These are phyloP conservation scores for Rhizophagus prolifer DNA, from an alignment of 192 early-diverging fungal genomes.

Conservation along the genomic window DNA sequence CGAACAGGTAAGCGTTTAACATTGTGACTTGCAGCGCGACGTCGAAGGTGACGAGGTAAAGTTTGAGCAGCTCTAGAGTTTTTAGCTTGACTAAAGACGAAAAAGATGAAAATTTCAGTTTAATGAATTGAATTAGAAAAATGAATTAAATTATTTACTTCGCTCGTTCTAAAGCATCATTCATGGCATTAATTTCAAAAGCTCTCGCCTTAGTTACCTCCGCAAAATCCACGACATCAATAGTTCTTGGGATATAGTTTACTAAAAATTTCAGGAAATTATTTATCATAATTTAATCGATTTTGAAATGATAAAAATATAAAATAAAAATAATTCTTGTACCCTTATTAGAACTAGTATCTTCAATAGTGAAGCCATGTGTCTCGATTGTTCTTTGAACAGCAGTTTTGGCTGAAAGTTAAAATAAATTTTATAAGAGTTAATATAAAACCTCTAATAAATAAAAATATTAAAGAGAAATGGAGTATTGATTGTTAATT, in stretches of 20 bases:
- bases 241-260: conserved; percentile 34
- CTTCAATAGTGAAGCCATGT: not conserved
- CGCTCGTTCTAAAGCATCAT: conserved; percentile 68
- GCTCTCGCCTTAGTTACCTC: conserved; percentile 64
- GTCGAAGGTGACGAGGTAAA: conserved; percentile 84
- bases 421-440: too few relatives aligned
- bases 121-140: not conserved
- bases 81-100: conserved; percentile 38
- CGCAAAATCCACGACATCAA: conserved; percentile 62
- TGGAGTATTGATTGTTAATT: not conserved
- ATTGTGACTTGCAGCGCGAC: conserved; percentile 95
- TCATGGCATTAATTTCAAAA: conserved; percentile 85
- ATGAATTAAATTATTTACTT: conserved; percentile 40
- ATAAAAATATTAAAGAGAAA: too few relatives aligned
- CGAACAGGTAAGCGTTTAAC: conserved; percentile 86
- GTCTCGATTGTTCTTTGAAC: conserved; percentile 3
- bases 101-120: not conserved
- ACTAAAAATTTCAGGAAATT: not conserved
- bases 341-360: not conserved
- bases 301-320: not conserved
- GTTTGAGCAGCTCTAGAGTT: conserved; percentile 80
- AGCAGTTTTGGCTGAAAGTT: conserved; percentile 10
- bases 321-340: not conserved
- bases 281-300: too few relatives aligned
- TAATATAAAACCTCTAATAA: too few relatives aligned